Evolutionary conservation across 352 stramenopile genomes (phyloP).

Genomic region (Phytophthora cactorum): DNA sequence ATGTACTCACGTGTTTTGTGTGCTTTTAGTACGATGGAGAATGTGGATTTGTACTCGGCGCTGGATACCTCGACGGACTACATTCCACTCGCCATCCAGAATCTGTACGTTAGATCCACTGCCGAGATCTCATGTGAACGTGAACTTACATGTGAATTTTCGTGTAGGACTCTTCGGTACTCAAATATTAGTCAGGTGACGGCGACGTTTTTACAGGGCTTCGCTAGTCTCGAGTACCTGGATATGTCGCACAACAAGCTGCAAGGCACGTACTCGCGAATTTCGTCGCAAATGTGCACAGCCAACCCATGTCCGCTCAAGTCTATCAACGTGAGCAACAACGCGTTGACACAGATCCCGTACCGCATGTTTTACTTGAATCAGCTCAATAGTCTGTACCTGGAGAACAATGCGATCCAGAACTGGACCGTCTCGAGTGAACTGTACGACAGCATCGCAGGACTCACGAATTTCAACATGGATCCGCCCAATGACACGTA

Average conservation of each 20-base stretch:
- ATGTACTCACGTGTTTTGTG: background rate
- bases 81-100: constrained; percentile 50
- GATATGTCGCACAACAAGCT: constrained; percentile 60
- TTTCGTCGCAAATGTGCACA: constrained; percentile 55
- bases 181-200: constrained; percentile 54
- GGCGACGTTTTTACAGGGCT: constrained; percentile 47
- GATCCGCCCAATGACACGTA: constrained; percentile 38
- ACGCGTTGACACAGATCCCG: constrained; percentile 44
- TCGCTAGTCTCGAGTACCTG: constrained; percentile 51
- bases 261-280: constrained; percentile 49
- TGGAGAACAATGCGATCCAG: constrained; percentile 49
- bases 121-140: background rate
- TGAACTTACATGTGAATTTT: constrained; percentile 4
- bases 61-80: constrained; percentile 45
- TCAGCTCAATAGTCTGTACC: constrained; percentile 50
- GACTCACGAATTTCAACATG: constrained; percentile 55
- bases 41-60: constrained; percentile 45
- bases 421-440: constrained; percentile 55
- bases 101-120: constrained; percentile 36
- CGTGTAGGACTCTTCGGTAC: constrained; percentile 39
- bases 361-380: constrained; percentile 57
- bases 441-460: constrained; percentile 45
- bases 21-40: constrained; percentile 41
- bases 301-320: constrained; percentile 53
- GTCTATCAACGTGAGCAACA: constrained; percentile 57